phyloP scores from a whole-genome alignment of 2,329 filamentous ascomycete species.

The Bertia moriformis region DNA sequence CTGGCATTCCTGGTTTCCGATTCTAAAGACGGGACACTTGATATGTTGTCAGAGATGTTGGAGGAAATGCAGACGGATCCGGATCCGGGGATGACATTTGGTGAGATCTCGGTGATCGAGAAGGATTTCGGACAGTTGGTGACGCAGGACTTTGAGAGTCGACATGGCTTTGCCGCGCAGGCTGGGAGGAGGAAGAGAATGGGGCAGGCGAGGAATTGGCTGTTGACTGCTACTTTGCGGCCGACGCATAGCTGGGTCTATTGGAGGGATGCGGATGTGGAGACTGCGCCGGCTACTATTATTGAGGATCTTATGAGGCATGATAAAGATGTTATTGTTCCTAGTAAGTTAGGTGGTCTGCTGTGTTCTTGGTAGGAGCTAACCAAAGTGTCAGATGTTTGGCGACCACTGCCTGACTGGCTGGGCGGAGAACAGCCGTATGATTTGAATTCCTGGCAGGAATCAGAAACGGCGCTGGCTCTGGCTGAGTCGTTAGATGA shows the following conservation, averaged over 20 bases:
- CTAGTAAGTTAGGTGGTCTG: conserved; percentile 64
- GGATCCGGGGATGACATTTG: conserved; percentile 70
- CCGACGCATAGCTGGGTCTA: conserved; percentile 99
- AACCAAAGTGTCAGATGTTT: conserved; percentile 53
- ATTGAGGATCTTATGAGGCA: conserved; percentile 96
- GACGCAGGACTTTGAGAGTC: conserved; percentile 91
- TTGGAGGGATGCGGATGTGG: conserved; percentile 96
- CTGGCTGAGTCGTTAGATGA: conserved; percentile 91
- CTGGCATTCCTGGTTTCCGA: conserved; percentile 94
- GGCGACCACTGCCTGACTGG: conserved; percentile 97
- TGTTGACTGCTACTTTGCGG: conserved; percentile 79
- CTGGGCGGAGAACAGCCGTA: conserved; percentile 96
- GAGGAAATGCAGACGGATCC: conserved; percentile 66
- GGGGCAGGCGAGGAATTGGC: conserved; percentile 95
- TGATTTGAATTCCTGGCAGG: conserved; percentile 97
- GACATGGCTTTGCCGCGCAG: conserved; percentile 93
- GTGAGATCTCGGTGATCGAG: conserved; percentile 93
- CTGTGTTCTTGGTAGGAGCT: not conserved
- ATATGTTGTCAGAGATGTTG: conserved; percentile 60
- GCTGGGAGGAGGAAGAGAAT: conserved; percentile 88
- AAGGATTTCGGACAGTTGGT: conserved; percentile 99
- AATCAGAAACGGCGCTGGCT: conserved; percentile 88
- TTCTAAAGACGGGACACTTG: conserved; percentile 80
- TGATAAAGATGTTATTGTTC: conserved; percentile 96
- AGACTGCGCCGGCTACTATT: conserved; percentile 92